phyloP scores from a whole-genome alignment of 179 eudicot species.

The Actinidia chinensis region DNA sequence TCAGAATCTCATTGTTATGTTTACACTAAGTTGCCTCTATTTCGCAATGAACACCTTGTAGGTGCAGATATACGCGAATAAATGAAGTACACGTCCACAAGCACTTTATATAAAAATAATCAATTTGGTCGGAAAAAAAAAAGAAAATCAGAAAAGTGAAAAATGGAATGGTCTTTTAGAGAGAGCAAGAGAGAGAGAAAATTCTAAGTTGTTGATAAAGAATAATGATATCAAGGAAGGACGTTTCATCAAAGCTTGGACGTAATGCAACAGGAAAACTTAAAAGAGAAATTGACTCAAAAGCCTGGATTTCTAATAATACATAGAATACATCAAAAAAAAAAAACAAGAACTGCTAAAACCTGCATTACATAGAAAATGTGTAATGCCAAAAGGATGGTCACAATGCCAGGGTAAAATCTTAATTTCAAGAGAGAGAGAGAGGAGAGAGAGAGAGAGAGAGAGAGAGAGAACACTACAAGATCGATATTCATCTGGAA shows the following conservation, averaged over 20 bases:
- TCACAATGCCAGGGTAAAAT: background rate
- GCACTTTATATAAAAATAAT: background rate
- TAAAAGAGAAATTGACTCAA: background rate
- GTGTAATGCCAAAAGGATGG: background rate
- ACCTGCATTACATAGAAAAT: background rate
- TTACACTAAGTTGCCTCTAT: too few relatives aligned
- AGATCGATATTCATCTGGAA: too few relatives aligned
- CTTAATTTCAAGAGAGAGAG: too few relatives aligned
- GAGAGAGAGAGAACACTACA: too few relatives aligned
- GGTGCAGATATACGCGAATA: constrained; percentile 4
- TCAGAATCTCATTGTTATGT: too few relatives aligned
- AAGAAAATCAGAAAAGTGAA: constrained; percentile 4
- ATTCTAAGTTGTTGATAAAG: background rate
- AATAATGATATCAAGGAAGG: background rate
- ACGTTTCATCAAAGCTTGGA: background rate
- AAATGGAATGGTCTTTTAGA: background rate
- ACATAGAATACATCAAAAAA: too few relatives aligned
- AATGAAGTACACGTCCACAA: constrained; percentile 1
- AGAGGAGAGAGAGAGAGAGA: too few relatives aligned
- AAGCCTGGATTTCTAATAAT: background rate
- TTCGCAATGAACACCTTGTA: too few relatives aligned
- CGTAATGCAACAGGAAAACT: background rate
- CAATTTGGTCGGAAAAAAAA: background rate
- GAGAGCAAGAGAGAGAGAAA: background rate
- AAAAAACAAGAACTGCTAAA: background rate